These are phyloP conservation scores for Caryopteris hybrid DNA, from an alignment of 305 asterid species.

Conservation along the genomic window DNA sequence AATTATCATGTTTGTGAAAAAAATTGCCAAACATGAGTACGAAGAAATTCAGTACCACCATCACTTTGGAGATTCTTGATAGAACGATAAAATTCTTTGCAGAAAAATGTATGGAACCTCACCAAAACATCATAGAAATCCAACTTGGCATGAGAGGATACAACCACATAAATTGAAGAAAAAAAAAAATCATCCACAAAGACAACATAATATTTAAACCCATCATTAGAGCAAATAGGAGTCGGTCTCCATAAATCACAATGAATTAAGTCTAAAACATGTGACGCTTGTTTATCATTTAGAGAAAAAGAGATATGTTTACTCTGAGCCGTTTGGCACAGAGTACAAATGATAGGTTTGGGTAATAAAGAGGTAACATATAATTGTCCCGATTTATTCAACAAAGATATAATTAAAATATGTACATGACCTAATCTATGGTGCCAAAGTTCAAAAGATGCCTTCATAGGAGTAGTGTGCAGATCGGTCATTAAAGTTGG, in stretches of 20 bases:
- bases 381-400: background rate
- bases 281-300: background rate
- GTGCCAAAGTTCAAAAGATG: background rate
- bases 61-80: no score
- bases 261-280: background rate
- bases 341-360: background rate
- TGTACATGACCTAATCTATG: background rate
- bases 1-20: no score
- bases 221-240: background rate
- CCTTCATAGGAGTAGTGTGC: background rate
- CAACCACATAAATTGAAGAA: no score
- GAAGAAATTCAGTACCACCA: no score
- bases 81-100: no score
- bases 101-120: no score
- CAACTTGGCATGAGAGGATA: no score
- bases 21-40: no score
- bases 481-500: background rate
- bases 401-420: background rate
- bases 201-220: background rate
- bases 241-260: background rate
- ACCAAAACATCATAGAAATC: no score
- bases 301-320: background rate
- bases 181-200: background rate
- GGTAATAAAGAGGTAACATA: background rate
- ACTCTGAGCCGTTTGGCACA: background rate